phyloP scores from a whole-genome alignment of 768 basidiomycete genomes.

The Russula ochroleuca region DNA sequence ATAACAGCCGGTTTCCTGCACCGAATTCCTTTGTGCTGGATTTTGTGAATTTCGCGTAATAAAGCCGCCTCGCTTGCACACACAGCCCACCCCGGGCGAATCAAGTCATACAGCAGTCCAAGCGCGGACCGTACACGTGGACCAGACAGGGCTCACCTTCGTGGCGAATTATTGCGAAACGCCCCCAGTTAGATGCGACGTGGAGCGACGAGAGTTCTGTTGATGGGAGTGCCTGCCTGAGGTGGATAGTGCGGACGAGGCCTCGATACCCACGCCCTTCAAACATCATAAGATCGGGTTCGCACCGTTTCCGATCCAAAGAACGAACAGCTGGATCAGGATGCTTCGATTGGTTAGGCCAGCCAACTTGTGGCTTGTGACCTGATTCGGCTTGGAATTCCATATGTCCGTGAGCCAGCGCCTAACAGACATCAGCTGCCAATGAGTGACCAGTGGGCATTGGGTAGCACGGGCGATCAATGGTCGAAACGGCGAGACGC shows the following conservation, averaged over 20 bases:
- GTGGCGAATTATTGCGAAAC: neutral
- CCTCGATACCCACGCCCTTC: neutral
- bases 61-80: neutral
- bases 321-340: neutral
- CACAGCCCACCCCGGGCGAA: neutral
- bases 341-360: neutral
- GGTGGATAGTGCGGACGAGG: slow-evolving; percentile 7
- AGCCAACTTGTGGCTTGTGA: neutral
- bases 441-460: slow-evolving; percentile 2
- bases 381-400: slow-evolving; percentile 22
- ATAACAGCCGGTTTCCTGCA: slow-evolving; percentile 10
- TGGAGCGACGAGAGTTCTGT: neutral
- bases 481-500: slow-evolving; percentile 1
- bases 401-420: slow-evolving; percentile 23
- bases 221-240: neutral
- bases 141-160: slow-evolving; percentile 1
- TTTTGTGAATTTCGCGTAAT: slow-evolving; percentile 8
- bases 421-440: slow-evolving; percentile 8
- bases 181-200: neutral
- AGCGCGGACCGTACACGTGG: neutral
- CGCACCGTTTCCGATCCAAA: slow-evolving; percentile 6
- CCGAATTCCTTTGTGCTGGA: slow-evolving; percentile 2
- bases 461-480: slow-evolving; percentile 9
- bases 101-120: neutral
- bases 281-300: neutral